phyloP scores from a whole-genome alignment of 495 filamentous ascomycete species.

The Tuber brumale region DNA sequence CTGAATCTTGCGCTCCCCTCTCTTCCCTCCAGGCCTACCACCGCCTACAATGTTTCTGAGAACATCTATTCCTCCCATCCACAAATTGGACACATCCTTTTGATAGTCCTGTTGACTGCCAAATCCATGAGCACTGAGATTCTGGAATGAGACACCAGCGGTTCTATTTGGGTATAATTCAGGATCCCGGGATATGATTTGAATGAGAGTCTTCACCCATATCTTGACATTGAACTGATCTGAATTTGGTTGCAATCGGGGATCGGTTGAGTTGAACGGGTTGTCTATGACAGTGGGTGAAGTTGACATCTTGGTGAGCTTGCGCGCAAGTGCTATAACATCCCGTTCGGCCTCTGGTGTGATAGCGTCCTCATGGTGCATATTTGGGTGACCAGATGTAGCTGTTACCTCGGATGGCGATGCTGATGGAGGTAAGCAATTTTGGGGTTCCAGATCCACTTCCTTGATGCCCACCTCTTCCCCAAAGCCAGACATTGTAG shows the following conservation, averaged over 20 bases:
- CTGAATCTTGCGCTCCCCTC: conserved; percentile 56
- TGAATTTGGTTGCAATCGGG: conserved; percentile 49
- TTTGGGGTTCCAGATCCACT: not conserved
- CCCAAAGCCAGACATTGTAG: not conserved
- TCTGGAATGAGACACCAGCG: conserved; percentile 53
- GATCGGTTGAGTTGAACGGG: conserved; percentile 34
- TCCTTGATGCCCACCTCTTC: not conserved
- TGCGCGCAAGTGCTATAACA: conserved; percentile 29
- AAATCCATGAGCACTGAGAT: conserved; percentile 70
- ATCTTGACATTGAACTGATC: conserved; percentile 50
- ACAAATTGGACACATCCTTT: conserved; percentile 62
- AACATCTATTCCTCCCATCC: conserved; percentile 51
- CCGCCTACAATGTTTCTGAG: conserved; percentile 50
- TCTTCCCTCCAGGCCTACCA: conserved; percentile 33
- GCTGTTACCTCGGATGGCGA: not conserved
- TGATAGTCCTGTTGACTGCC: conserved; percentile 74
- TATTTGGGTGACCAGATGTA: not conserved
- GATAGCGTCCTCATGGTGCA: conserved; percentile 17
- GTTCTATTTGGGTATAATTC: conserved; percentile 49
- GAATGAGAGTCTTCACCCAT: conserved; percentile 54
- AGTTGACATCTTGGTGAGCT: conserved; percentile 20
- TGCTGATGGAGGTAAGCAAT: not conserved
- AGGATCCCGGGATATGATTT: conserved; percentile 44
- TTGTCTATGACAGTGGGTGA: conserved; percentile 27
- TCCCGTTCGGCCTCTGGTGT: conserved; percentile 18